Evolutionary conservation across 805 yeast species (phyloP).

Genomic region (Saccharomycopsis synnaedendra): DNA sequence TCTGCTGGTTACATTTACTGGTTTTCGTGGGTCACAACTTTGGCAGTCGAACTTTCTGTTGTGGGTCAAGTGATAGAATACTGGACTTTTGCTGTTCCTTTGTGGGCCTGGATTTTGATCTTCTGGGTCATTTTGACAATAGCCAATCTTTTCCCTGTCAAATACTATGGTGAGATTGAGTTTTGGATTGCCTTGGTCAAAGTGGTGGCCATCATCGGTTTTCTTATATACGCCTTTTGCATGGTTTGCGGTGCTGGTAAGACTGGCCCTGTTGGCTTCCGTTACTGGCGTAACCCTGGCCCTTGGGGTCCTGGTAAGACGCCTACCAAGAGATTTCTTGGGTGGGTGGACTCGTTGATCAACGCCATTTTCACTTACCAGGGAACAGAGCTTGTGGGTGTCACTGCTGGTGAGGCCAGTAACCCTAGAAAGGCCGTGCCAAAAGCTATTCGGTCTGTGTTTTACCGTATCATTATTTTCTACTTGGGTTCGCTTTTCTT

Average conservation of each 20-base stretch:
- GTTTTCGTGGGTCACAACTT: constrained; percentile 65
- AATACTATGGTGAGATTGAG: constrained; percentile 44
- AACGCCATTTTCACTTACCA: constrained; percentile 49
- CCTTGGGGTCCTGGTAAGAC: constrained; percentile 51
- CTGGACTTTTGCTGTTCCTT: constrained; percentile 45
- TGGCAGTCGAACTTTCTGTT: constrained; percentile 48
- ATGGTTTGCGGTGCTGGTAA: constrained; percentile 48
- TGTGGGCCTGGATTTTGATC: constrained; percentile 52
- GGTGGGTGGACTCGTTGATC: constrained; percentile 40
- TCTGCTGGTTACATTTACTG: constrained; percentile 62
- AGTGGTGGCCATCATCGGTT: constrained; percentile 43
- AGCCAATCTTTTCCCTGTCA: constrained; percentile 42
- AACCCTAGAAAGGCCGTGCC: constrained; percentile 64
- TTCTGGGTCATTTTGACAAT: constrained; percentile 35
- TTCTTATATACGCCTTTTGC: constrained; percentile 39
- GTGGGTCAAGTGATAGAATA: constrained; percentile 42
- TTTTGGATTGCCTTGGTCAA: constrained; percentile 45
- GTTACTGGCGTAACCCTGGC: constrained; percentile 59
- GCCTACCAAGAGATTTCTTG: constrained; percentile 36
- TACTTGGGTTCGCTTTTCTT: constrained; percentile 51
- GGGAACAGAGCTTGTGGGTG: constrained; percentile 49
- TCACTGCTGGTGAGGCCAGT: constrained; percentile 48
- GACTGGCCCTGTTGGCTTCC: constrained; percentile 49
- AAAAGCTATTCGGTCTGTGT: constrained; percentile 53
- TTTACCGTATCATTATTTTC: constrained; percentile 49